Base-by-base conservation (phyloP, 1,284 basidiomycete genomes). In the Ganoderma leucocontextum region DNA sequence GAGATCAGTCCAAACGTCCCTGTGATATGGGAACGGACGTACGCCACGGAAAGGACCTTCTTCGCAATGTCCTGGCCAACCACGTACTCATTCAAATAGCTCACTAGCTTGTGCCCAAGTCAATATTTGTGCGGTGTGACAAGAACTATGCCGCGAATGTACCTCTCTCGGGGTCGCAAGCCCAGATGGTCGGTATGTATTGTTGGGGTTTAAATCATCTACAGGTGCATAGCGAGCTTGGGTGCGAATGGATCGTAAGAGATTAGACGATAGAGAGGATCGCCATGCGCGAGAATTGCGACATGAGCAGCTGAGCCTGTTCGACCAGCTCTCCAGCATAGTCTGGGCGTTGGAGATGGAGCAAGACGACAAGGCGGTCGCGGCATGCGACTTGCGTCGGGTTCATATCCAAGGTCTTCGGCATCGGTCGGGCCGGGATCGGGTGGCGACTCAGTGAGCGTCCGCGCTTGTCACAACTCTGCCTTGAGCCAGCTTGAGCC, bases 31-130 rank as follows among this genome's bases (percentile, higher is more conserved):
- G 49, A 25, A 29, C 29, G 12, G 22, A 77, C 73, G 73, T 70
- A 82, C 80, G 80, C 80, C 35, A 82, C 97, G 39, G 95, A 95
- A 22, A 98, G 86, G 12, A 95, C 92, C 78, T 96, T 95, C 86
- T 98, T 98, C 3, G 97, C 96, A 70, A 86, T 87, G 71, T 95
- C 93, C 78, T 98, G 97, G 2, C 97, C 96, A 15, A 98, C 88
- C n/a, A 98, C 91, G 77, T 93, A 97, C 75, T 94, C 89, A 74
- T 95, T 92, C 38, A 98, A 86, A 79, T 95, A 95, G 76, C 91
- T 87, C n/a, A 91, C 91, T 47, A 98, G 87, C 91, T 96, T 64
- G 47, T 7, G 44, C 36, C 33, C 60, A 29, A 44, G 62, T 64
- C 55, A 71, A 47, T 9, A 22, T 12, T 36, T 4, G 10, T 8